Base-by-base conservation (phyloP, 78 protist genomes). In the Polysphondylium violaceum region DNA sequence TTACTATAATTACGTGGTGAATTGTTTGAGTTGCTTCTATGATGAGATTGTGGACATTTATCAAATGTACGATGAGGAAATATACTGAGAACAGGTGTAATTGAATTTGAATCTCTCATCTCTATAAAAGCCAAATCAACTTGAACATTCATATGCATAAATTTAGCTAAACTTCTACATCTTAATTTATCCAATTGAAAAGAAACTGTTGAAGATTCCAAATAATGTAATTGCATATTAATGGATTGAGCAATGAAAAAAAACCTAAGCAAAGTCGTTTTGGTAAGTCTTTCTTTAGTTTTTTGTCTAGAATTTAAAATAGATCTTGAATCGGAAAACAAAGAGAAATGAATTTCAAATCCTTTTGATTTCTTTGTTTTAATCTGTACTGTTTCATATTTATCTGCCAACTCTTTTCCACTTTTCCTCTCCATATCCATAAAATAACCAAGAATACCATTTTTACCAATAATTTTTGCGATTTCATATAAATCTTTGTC, bases 111-210 rank as follows among this genome's bases (percentile, higher is more conserved):
- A 69, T 83, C 91, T 23, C 51, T 69, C 19, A 83, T 44, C 23
- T 59, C 73, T 12, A 83, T 38, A 17, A 43, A 38, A 9, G 53
- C 76, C 19, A 83, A 69, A 58, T 83, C 79, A 21, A 83, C 16
- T 16, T 55, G 33, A 23, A 83, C 76, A 43, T 83, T 67, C 79
- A 83, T 69, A 31, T 83, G 79, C 40, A 69, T 16, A 35, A 71
- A 83, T 43, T 69, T 83, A 2, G 76, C 91, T 11, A 83, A 44
- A 67, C 74, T 59, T 60, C 74, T 51, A 33, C 91, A 83, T 27
- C 91, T 14, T 4, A 83, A 44, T 23, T 40, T 60, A 7, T 74
- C 51, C 27, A 83, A 9, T 2, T 8, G 35, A 7, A 69, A 4
- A 8, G 21, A 8, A 3, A 83, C 17, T 8, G 50, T 23, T 8